Evolutionary conservation across 805 yeast genomes (phyloP).

Genomic region (Lachancea waltii): DNA sequence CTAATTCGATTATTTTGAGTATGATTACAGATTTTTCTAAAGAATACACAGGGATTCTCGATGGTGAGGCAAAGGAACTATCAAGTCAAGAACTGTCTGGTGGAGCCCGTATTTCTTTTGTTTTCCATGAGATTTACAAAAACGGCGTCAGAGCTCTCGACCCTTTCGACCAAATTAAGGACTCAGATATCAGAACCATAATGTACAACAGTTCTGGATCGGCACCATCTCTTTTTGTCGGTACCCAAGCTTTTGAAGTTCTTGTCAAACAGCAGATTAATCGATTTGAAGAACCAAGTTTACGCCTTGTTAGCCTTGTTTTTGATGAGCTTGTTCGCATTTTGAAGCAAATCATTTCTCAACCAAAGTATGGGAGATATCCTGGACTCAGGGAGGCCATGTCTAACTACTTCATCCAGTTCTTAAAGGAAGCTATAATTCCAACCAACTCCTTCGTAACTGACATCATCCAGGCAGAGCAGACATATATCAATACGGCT

Average conservation of each 20-base stretch:
- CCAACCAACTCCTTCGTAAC: constrained; percentile 84
- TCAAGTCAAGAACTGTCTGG: constrained; percentile 89
- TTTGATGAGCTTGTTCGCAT: constrained; percentile 94
- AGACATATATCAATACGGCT: constrained; percentile 93
- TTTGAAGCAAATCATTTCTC: constrained; percentile 72
- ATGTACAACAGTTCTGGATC: constrained; percentile 96
- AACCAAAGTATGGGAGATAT: constrained; percentile 79
- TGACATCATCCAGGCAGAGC: constrained; percentile 81
- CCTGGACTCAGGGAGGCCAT: constrained; percentile 87
- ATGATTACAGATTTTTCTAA: constrained; percentile 89
- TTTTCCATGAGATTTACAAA: constrained; percentile 91
- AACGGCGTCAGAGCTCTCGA: constrained; percentile 88
- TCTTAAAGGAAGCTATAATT: constrained; percentile 64
- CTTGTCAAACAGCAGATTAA: constrained; percentile 88
- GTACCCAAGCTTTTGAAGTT: constrained; percentile 95
- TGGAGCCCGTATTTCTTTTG: constrained; percentile 96
- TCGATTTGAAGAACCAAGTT: constrained; percentile 89
- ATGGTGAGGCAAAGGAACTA: constrained; percentile 88
- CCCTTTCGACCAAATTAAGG: constrained; percentile 94
- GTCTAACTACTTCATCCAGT: constrained; percentile 70
- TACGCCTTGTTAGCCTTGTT: constrained; percentile 81
- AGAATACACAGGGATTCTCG: constrained; percentile 84
- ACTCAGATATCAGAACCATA: constrained; percentile 91
- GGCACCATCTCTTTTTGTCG: constrained; percentile 92
- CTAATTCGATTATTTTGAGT: constrained; percentile 81